Evolutionary conservation across 1,284 basidiomycete species (phyloP).

Genomic region (Ganoderma lingzhi): DNA sequence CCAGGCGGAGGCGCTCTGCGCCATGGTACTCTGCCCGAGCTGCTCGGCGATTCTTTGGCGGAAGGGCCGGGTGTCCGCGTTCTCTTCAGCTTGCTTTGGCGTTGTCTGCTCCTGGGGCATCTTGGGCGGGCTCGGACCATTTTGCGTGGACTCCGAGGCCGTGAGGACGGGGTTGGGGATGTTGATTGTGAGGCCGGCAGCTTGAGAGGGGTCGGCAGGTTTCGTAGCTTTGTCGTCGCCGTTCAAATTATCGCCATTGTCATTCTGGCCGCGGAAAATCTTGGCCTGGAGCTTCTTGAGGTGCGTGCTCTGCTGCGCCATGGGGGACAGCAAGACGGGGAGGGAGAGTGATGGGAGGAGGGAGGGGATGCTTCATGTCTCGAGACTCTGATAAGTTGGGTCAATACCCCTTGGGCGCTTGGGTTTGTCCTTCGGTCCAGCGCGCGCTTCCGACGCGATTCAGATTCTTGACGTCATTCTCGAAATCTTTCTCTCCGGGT

Average conservation of each 20-base stretch:
- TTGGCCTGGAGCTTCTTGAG: slow-evolving; percentile 78
- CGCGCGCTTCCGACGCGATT: slow-evolving; percentile 23
- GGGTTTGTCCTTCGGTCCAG: slow-evolving; percentile 21
- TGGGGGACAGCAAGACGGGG: slow-evolving; percentile 35
- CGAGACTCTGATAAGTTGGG: slow-evolving; percentile 7
- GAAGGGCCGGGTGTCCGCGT: slow-evolving; percentile 48
- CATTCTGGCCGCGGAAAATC: slow-evolving; percentile 66
- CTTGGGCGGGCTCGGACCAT: slow-evolving; percentile 45
- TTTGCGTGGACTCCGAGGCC: slow-evolving; percentile 16
- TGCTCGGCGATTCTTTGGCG: slow-evolving; percentile 66
- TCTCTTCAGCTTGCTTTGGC: slow-evolving; percentile 34
- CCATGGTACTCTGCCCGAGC: slow-evolving; percentile 71
- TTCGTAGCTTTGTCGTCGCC: slow-evolving; percentile 35
- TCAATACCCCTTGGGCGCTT: slow-evolving; percentile 19
- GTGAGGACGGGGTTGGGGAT: slow-evolving; percentile 66
- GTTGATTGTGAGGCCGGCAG: slow-evolving; percentile 71
- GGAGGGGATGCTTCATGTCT: slow-evolving; percentile 24
- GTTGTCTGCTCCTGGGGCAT: slow-evolving; percentile 41
- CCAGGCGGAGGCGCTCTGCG: slow-evolving; percentile 75
- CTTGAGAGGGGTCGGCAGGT: slow-evolving; percentile 46
- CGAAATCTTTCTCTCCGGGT: slow-evolving; percentile 6
- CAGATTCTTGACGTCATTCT: slow-evolving; percentile 30
- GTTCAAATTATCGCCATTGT: slow-evolving; percentile 29
- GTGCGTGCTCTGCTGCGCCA: slow-evolving; percentile 46
- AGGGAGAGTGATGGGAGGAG: slow-evolving; percentile 39